Conservation (phyloP, 164 flowering plant species). For the Warburgia ugandensis region DNA sequence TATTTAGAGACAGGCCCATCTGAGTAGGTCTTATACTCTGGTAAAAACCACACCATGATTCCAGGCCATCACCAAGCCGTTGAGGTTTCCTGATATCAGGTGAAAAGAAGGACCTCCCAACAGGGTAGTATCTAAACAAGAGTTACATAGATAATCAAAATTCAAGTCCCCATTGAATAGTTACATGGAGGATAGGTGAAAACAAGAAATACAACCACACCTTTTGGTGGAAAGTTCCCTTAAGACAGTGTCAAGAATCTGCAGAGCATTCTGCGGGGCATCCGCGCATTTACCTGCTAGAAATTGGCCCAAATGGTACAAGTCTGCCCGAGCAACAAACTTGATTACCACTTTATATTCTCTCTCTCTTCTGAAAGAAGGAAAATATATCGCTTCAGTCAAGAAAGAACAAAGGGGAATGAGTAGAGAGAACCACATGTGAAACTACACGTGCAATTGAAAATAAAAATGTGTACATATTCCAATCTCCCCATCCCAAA, state of each 20-base stretch:
- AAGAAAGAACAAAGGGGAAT: neutral
- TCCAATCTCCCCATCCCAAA: too few species aligned
- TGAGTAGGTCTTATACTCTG: conserved; percentile 96
- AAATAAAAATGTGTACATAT: too few species aligned
- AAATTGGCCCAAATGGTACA: conserved; percentile 78
- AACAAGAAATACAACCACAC: conserved; percentile 22
- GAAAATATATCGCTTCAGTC: neutral
- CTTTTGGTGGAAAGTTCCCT: conserved; percentile 72
- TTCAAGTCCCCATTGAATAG: neutral
- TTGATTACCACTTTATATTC: conserved; percentile 68
- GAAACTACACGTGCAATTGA: too few species aligned
- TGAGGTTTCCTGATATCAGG: conserved; percentile 67
- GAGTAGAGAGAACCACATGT: neutral
- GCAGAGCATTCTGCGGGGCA: conserved; percentile 83
- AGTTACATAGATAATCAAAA: conserved; percentile 7
- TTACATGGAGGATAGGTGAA: neutral
- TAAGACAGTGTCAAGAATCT: conserved; percentile 76
- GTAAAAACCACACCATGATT: conserved; percentile 93
- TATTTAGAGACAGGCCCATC: conserved; percentile 89
- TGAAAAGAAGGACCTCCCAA: conserved; percentile 85
- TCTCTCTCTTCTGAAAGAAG: conserved; percentile 51
- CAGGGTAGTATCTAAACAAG: conserved; percentile 48
- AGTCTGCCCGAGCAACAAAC: conserved; percentile 68
- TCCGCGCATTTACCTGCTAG: conserved; percentile 79
- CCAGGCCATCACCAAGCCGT: conserved; percentile 82